Percentiles rank a stretch among this genome's conserved stretches.
phyloP scores from a whole-genome alignment of 352 stramenopile genomes.

The Pythium brassicae region DNA sequence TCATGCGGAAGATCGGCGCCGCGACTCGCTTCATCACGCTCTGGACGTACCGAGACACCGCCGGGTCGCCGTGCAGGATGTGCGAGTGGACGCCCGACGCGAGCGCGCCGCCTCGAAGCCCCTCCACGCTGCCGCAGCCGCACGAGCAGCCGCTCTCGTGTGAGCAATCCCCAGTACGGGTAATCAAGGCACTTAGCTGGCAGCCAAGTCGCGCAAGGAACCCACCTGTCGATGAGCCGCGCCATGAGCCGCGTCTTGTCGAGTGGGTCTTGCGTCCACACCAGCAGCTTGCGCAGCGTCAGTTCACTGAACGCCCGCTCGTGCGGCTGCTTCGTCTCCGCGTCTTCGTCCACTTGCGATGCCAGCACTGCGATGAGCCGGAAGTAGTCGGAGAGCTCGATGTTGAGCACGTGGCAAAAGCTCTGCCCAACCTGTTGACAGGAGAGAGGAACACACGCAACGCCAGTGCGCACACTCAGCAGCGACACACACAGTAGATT shows the following conservation, averaged over 20 bases:
- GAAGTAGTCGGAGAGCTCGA: constrained; percentile 91
- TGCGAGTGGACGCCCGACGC: constrained; percentile 89
- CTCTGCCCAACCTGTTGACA: constrained; percentile 69
- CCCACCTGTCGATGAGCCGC: constrained; percentile 77
- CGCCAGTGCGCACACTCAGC: not conserved
- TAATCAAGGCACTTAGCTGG: not conserved
- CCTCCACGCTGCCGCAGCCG: constrained; percentile 51
- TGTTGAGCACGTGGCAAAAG: constrained; percentile 89
- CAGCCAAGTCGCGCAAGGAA: not conserved
- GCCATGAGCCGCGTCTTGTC: constrained; percentile 88
- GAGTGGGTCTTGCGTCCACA: constrained; percentile 89
- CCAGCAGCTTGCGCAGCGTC: constrained; percentile 84
- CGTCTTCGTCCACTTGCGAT: constrained; percentile 85
- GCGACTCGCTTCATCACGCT: constrained; percentile 77
- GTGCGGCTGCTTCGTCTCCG: constrained; percentile 45
- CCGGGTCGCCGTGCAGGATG: constrained; percentile 87
- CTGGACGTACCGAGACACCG: constrained; percentile 65
- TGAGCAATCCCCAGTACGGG: not conserved
- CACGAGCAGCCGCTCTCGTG: not conserved
- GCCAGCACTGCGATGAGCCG: constrained; percentile 91
- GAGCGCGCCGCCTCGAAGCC: constrained; percentile 82
- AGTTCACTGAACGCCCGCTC: constrained; percentile 48
- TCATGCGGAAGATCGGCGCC: constrained; percentile 83
- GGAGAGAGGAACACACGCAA: not conserved
- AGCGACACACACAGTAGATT: too few species aligned